Percentiles rank a stretch among this genome's conserved stretches.
Conservation (phyloP, 2,329 filamentous ascomycete species). For the Pyrenochaeta sp. region DNA sequence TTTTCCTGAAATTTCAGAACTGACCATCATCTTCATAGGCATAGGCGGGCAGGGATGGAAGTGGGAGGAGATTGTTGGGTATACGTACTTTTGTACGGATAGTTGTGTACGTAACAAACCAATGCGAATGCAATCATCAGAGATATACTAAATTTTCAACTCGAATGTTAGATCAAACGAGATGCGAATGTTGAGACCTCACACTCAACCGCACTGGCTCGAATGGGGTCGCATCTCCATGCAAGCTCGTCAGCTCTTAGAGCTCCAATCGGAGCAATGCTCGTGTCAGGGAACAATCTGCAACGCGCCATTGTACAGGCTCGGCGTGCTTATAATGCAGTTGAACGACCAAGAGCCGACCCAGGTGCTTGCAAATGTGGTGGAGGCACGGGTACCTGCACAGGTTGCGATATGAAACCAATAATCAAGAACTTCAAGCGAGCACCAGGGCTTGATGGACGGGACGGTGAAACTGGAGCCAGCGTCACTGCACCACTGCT, state of each 20-base stretch:
- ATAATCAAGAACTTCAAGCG: slow-evolving; percentile 2
- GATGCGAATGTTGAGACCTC: not conserved
- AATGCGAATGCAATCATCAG: too few species aligned
- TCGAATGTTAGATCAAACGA: too few species aligned
- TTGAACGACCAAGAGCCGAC: not conserved
- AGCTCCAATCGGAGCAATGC: not conserved
- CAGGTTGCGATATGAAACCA: slow-evolving; percentile 11
- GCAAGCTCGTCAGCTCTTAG: not conserved
- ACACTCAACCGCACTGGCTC: not conserved
- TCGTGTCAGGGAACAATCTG: slow-evolving; percentile 5
- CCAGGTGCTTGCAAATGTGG: slow-evolving; percentile 8
- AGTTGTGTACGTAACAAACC: not conserved
- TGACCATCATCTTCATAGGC: too few species aligned
- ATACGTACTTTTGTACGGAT: slow-evolving; percentile 9
- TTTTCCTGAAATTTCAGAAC: too few species aligned
- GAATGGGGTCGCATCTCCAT: not conserved
- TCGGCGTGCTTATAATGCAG: not conserved
- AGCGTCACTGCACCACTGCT: slow-evolving; percentile 8
- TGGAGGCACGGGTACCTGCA: slow-evolving; percentile 7
- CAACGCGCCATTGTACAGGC: slow-evolving; percentile 1
- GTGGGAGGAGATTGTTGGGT: slow-evolving; percentile 10
- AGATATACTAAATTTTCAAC: too few species aligned
- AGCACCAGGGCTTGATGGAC: slow-evolving; percentile 9
- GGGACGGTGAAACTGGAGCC: slow-evolving; percentile 9
- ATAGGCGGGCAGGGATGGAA: slow-evolving; percentile 6